Evolutionary conservation across 2,329 filamentous ascomycete genomes (phyloP).

Genomic region (Aquanectria penicillioides): DNA sequence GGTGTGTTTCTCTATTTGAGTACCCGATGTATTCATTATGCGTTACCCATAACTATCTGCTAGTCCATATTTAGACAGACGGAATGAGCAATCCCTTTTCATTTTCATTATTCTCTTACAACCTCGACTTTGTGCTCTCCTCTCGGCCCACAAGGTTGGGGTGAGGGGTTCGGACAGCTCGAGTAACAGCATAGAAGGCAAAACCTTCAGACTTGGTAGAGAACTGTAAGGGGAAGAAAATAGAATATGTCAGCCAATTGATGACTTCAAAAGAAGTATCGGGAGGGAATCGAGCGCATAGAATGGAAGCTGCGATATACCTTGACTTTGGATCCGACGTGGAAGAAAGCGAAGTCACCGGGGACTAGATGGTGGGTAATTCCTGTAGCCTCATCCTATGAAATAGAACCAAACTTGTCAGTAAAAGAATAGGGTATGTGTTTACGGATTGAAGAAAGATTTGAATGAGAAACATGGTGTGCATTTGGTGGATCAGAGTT

Average conservation of each 20-base stretch:
- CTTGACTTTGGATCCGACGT: slow-evolving; percentile 39
- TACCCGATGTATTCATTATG: no score
- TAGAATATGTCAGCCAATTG: not conserved
- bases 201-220: slow-evolving; percentile 38
- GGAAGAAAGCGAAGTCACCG: slow-evolving; percentile 39
- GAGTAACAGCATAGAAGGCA: slow-evolving; percentile 39
- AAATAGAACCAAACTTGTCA: not conserved
- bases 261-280: not conserved
- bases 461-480: not conserved
- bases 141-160: slow-evolving; percentile 36
- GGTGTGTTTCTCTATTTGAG: no score
- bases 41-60: not conserved
- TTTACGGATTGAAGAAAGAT: no score
- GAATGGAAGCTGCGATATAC: not conserved
- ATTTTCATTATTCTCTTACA: slow-evolving; percentile 15
- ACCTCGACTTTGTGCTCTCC: slow-evolving; percentile 32
- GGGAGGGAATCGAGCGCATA: no score
- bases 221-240: slow-evolving; percentile 28
- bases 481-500: no score
- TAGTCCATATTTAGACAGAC: not conserved
- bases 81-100: slow-evolving; percentile 1
- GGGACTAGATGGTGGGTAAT: slow-evolving; percentile 37
- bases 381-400: slow-evolving; percentile 36
- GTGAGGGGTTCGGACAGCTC: slow-evolving; percentile 34
- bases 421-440: no score